A percentile compares a stretch with the other conserved stretches of the same genome.
Conservation (phyloP, 1,284 basidiomycete genomes). For the Albatrellus sp. region DNA sequence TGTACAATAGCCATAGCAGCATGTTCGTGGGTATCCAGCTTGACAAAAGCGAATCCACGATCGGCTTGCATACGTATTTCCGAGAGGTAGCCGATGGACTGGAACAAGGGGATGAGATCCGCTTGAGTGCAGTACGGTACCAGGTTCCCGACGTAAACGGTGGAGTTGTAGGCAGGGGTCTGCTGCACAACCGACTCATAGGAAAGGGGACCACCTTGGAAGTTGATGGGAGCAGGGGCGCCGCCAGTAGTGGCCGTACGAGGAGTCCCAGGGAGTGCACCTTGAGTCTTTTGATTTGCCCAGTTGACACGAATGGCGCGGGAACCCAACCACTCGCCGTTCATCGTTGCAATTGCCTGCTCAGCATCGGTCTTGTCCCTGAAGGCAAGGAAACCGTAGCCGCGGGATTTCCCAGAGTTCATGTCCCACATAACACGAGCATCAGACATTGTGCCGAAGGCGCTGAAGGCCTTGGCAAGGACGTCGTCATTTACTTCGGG, state of each 20-base stretch:
- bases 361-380: slow-evolving; percentile 96
- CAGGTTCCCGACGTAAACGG: slow-evolving; percentile 97
- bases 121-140: slow-evolving; percentile 92
- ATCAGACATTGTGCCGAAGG: slow-evolving; percentile 91
- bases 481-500: slow-evolving; percentile 99
- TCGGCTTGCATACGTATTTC: slow-evolving; percentile 99
- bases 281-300: slow-evolving; percentile 98
- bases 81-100: slow-evolving; percentile 92
- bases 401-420: slow-evolving; percentile 95
- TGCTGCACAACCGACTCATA: slow-evolving; percentile 84
- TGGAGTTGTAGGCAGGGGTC: slow-evolving; percentile 85
- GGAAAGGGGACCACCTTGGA: slow-evolving; percentile 74
- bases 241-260: slow-evolving; percentile 28
- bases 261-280: slow-evolving; percentile 22
- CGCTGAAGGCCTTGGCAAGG: slow-evolving; percentile 88
- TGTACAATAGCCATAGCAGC: slow-evolving; percentile 96
- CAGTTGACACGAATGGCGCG: slow-evolving; percentile 98
- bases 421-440: slow-evolving; percentile 99
- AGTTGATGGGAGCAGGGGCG: slow-evolving; percentile 75
- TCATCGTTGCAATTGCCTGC: slow-evolving; percentile 97
- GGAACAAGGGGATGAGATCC: slow-evolving; percentile 93
- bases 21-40: slow-evolving; percentile 94
- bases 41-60: slow-evolving; percentile 96
- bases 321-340: slow-evolving; percentile 97
- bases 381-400: slow-evolving; percentile 90